These are phyloP conservation scores for Ascochyta lentis DNA, from an alignment of 2,329 filamentous ascomycete species.

Conservation along the genomic window DNA sequence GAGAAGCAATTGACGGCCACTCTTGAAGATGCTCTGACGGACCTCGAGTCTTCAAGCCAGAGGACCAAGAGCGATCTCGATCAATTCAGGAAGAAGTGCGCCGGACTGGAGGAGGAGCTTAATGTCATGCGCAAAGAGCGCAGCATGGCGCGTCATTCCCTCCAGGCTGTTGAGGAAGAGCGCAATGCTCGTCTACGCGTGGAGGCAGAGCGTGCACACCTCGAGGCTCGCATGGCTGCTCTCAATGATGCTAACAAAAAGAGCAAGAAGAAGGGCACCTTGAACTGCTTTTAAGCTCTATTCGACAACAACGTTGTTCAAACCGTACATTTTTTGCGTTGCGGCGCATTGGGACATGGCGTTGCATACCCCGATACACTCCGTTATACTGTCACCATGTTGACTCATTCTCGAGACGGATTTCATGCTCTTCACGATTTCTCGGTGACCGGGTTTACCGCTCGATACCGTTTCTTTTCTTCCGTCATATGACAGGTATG, in stretches of 20 bases:
- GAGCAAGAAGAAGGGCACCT: conserved; percentile 91
- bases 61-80: conserved; percentile 92
- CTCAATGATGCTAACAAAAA: conserved; percentile 89
- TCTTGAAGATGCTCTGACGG: conserved; percentile 91
- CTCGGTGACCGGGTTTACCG: neutral
- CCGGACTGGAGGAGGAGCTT: conserved; percentile 74
- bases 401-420: conserved; percentile 3
- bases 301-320: conserved; percentile 9
- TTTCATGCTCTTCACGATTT: conserved; percentile 5
- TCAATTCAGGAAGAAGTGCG: conserved; percentile 85
- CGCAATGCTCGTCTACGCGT: conserved; percentile 89
- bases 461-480: neutral
- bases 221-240: conserved; percentile 80
- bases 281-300: conserved; percentile 87
- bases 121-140: conserved; percentile 68
- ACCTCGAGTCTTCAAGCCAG: conserved; percentile 89
- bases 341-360: conserved; percentile 31
- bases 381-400: conserved; percentile 7
- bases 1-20: conserved; percentile 97
- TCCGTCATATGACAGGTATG: conserved; percentile 3
- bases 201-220: conserved; percentile 83
- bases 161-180: conserved; percentile 96
- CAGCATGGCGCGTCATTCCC: conserved; percentile 65
- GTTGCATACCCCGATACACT: conserved; percentile 36
- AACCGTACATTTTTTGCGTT: conserved; percentile 29